Conservation (phyloP, 2,329 filamentous ascomycete species). For the Chalaropsis thielavioides region DNA sequence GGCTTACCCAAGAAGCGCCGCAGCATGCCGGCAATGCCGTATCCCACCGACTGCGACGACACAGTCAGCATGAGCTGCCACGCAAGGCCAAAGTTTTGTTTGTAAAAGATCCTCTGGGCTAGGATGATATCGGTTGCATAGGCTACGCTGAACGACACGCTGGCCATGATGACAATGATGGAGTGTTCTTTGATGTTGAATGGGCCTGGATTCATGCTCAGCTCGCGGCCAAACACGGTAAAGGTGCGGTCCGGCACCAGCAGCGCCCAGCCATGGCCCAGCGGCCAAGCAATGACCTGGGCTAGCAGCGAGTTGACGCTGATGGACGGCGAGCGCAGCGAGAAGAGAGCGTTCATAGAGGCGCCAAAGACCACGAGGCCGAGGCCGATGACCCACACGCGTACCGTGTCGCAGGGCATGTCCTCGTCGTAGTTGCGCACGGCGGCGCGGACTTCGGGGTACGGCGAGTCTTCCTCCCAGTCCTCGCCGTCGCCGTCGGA, state of each 20-base stretch:
- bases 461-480: conserved; percentile 43
- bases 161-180: conserved; percentile 56
- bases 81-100: conserved; percentile 49
- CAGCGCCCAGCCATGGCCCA: conserved; percentile 46
- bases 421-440: conserved; percentile 51
- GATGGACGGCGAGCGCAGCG: conserved; percentile 46
- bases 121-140: conserved; percentile 64
- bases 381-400: conserved; percentile 50
- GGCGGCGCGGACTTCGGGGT: conserved; percentile 50
- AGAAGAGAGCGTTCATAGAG: conserved; percentile 50
- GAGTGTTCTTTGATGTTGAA: conserved; percentile 59
- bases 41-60: conserved; percentile 54
- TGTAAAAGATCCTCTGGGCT: conserved; percentile 57
- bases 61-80: conserved; percentile 54
- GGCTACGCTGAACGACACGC: conserved; percentile 53
- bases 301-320: conserved; percentile 46
- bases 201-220: conserved; percentile 50
- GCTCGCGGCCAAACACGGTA: conserved; percentile 37
- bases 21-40: conserved; percentile 55
- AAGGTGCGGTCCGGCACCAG: conserved; percentile 38
- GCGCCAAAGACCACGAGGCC: conserved; percentile 41
- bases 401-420: conserved; percentile 49
- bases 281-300: conserved; percentile 49
- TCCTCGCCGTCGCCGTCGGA: conserved; percentile 23
- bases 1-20: conserved; percentile 44